These are phyloP conservation scores for Diaporthe ilicicola DNA, from an alignment of 2,329 filamentous ascomycete genomes.

Conservation along the genomic window DNA sequence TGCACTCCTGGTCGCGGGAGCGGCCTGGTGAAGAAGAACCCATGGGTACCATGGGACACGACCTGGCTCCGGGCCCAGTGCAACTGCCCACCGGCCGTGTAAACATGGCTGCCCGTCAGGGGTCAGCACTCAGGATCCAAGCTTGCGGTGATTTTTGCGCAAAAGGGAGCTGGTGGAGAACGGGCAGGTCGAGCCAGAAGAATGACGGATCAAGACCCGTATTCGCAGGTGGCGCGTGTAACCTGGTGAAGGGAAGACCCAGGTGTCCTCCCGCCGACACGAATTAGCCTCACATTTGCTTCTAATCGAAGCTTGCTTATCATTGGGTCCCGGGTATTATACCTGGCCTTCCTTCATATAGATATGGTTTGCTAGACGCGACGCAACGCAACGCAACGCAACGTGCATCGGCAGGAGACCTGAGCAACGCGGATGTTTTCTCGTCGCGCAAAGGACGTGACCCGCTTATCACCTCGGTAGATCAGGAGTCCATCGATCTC, in stretches of 20 bases:
- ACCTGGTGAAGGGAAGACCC: slow-evolving; percentile 11
- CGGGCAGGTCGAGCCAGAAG: slow-evolving; percentile 1
- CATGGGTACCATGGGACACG: neutral
- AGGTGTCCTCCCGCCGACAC: slow-evolving; percentile 6
- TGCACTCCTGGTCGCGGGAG: neutral
- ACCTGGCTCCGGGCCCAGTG: slow-evolving; percentile 17
- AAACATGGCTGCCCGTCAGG: slow-evolving; percentile 27
- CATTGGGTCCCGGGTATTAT: neutral
- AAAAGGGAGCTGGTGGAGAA: slow-evolving; percentile 24
- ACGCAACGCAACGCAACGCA: neutral
- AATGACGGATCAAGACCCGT: slow-evolving; percentile 12
- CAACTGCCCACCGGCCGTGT: slow-evolving; percentile 4
- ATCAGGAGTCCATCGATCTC: neutral
- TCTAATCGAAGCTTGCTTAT: neutral
- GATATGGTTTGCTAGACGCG: neutral
- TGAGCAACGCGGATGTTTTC: neutral
- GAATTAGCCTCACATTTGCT: slow-evolving; percentile 19
- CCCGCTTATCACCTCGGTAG: neutral
- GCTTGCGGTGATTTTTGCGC: slow-evolving; percentile 28
- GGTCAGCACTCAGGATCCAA: slow-evolving; percentile 21
- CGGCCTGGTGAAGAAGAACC: slow-evolving; percentile 6
- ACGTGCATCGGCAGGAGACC: neutral
- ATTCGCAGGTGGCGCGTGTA: slow-evolving; percentile 16
- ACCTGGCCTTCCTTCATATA: neutral
- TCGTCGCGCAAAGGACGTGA: neutral